Evolutionary conservation across 768 basidiomycete genomes (phyloP).

Genomic region (Mycena belliarum): DNA sequence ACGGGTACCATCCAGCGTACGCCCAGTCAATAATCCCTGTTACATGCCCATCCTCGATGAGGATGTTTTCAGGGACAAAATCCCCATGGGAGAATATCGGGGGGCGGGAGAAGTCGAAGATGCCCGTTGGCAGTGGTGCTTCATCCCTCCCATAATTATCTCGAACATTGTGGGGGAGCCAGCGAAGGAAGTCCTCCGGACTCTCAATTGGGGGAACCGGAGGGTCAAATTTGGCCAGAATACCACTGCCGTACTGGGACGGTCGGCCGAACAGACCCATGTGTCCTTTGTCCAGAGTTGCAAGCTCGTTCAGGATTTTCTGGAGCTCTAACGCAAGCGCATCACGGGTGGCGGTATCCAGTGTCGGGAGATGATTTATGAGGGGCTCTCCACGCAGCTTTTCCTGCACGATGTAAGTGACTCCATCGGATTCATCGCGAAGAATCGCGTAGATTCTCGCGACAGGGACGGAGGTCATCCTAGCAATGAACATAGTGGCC

Average conservation of each 20-base stretch:
- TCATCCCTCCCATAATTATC: neutral
- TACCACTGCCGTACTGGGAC: too few species aligned
- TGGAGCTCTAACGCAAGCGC: neutral
- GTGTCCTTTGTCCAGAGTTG: too few species aligned
- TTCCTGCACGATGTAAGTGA: constrained; percentile 1
- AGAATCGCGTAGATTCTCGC: neutral
- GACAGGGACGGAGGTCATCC: neutral
- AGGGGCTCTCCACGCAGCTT: neutral
- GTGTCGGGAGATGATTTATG: neutral
- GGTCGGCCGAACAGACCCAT: too few species aligned
- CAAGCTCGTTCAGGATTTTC: too few species aligned
- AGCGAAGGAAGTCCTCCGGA: neutral
- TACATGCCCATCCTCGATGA: neutral
- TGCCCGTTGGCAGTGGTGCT: neutral
- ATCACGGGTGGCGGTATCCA: neutral
- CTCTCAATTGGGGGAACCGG: too few species aligned
- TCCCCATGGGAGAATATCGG: neutral
- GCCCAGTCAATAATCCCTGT: neutral
- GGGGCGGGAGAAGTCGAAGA: neutral
- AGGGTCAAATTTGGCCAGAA: too few species aligned
- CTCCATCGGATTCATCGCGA: neutral
- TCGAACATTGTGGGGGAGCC: neutral
- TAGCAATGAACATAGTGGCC: too few species aligned
- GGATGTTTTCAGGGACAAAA: constrained; percentile 2
- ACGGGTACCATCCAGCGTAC: neutral